phyloP scores from a whole-genome alignment of 129 eudicot species.

The Smallanthus sonchifolius region DNA sequence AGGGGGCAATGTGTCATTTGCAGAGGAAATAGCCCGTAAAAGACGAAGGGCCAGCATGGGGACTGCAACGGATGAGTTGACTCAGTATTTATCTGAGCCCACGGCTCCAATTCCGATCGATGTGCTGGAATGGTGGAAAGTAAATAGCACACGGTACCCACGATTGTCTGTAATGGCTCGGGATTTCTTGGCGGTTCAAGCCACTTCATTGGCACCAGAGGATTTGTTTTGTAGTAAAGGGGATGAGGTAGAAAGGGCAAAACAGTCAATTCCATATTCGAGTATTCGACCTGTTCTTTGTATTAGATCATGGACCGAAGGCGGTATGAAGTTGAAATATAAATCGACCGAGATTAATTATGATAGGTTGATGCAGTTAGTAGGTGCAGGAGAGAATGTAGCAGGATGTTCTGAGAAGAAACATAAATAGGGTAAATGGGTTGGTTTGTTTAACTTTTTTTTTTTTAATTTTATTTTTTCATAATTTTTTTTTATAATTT shows the following conservation, averaged over 20 bases:
- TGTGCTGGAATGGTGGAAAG: slow-evolving; percentile 95
- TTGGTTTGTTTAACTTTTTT: slow-evolving; percentile 2
- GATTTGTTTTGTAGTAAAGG: slow-evolving; percentile 73
- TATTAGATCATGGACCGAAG: slow-evolving; percentile 72
- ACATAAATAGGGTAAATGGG: slow-evolving; percentile 29
- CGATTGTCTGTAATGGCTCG: slow-evolving; percentile 87
- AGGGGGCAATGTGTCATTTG: slow-evolving; percentile 66
- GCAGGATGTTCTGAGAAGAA: slow-evolving; percentile 57
- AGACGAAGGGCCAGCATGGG: slow-evolving; percentile 70
- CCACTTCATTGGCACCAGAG: slow-evolving; percentile 66
- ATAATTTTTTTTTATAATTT: no score
- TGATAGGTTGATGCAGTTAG: slow-evolving; percentile 75
- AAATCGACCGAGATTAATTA: slow-evolving; percentile 73
- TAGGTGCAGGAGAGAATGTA: slow-evolving; percentile 39
- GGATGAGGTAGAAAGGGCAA: slow-evolving; percentile 63
- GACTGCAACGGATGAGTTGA: slow-evolving; percentile 69
- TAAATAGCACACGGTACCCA: slow-evolving; percentile 73
- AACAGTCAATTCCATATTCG: slow-evolving; percentile 39
- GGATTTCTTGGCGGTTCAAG: slow-evolving; percentile 74
- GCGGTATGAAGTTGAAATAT: slow-evolving; percentile 65
- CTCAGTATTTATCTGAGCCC: slow-evolving; percentile 79
- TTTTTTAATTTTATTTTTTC: no score
- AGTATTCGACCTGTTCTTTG: slow-evolving; percentile 51
- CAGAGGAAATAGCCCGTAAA: slow-evolving; percentile 95
- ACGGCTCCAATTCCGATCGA: slow-evolving; percentile 77